Conservation (phyloP, 208 protist genomes). For the Crithidia thermophila region DNA sequence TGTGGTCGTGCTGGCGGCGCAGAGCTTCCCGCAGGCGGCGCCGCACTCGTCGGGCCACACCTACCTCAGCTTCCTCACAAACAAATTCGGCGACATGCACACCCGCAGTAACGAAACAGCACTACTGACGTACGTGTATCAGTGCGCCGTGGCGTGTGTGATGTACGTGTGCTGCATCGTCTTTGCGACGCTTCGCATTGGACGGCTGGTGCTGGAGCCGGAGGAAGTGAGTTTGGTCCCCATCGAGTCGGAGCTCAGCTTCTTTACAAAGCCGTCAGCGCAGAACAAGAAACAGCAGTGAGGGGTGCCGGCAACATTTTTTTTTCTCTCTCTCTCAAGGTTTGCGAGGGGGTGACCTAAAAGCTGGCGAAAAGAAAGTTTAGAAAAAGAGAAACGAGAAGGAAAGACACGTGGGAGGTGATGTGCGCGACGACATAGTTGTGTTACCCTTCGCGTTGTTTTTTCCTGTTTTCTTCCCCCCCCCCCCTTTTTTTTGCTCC, state of each 20-base stretch:
- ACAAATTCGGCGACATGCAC: slow-evolving; percentile 16
- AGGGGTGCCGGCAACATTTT: no score
- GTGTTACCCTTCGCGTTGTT: no score
- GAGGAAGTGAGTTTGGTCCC: slow-evolving; percentile 40
- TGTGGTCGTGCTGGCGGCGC: slow-evolving; percentile 1
- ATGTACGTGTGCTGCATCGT: slow-evolving; percentile 21
- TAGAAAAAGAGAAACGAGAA: no score
- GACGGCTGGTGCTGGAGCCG: slow-evolving; percentile 31
- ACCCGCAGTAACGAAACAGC: neutral
- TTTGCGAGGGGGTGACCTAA: no score
- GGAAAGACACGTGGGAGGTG: no score
- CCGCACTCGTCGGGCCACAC: neutral
- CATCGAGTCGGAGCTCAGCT: slow-evolving; percentile 27
- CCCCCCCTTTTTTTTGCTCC: no score
- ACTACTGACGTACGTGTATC: slow-evolving; percentile 20
- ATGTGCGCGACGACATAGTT: no score
- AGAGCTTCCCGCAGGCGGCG: neutral
- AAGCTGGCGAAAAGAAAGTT: no score
- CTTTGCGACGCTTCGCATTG: slow-evolving; percentile 36
- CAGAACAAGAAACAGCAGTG: slow-evolving; percentile 13
- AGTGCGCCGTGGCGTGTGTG: slow-evolving; percentile 17
- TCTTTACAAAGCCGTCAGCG: slow-evolving; percentile 7
- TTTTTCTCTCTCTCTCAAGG: no score
- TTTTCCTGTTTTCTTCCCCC: no score
- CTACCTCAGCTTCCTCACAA: neutral